These are phyloP conservation scores for Metschnikowia dekortorum DNA, from an alignment of 805 yeast species.

Conservation along the genomic window DNA sequence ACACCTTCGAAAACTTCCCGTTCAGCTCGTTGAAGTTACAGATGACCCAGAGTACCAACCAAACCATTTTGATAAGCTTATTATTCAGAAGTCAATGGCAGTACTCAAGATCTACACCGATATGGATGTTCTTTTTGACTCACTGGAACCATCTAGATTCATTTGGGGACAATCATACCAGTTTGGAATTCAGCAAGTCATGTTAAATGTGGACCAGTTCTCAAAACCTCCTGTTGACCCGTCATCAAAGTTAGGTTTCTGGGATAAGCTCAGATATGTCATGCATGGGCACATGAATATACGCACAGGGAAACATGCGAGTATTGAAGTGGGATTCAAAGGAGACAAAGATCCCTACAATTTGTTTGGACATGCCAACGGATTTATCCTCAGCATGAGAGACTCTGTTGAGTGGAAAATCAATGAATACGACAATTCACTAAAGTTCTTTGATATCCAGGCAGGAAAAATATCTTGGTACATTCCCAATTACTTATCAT, in stretches of 20 bases:
- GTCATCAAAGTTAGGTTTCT: slow-evolving; percentile 77
- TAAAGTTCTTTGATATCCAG: slow-evolving; percentile 57
- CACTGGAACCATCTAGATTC: slow-evolving; percentile 57
- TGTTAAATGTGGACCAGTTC: slow-evolving; percentile 74
- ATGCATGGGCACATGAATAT: slow-evolving; percentile 69
- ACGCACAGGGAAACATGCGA: slow-evolving; percentile 44
- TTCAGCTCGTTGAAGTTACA: slow-evolving; percentile 53
- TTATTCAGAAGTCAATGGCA: slow-evolving; percentile 71
- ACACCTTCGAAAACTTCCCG: slow-evolving; percentile 55
- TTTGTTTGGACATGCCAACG: slow-evolving; percentile 62
- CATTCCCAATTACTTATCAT: slow-evolving; percentile 68
- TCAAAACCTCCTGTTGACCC: slow-evolving; percentile 90
- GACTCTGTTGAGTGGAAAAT: slow-evolving; percentile 55
- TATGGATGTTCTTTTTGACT: slow-evolving; percentile 49
- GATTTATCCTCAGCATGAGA: slow-evolving; percentile 71
- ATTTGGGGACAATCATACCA: slow-evolving; percentile 85
- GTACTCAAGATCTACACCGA: slow-evolving; percentile 69
- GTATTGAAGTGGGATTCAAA: slow-evolving; percentile 57
- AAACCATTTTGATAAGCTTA: slow-evolving; percentile 28
- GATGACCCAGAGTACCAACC: slow-evolving; percentile 26
- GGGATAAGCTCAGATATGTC: slow-evolving; percentile 82
- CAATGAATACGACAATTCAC: slow-evolving; percentile 66
- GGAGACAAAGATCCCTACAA: slow-evolving; percentile 80
- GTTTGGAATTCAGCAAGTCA: slow-evolving; percentile 77
- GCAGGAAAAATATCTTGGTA: slow-evolving; percentile 64